These are phyloP conservation scores for Meripilus lineatus DNA, from an alignment of 1,284 basidiomycete species.

Conservation along the genomic window DNA sequence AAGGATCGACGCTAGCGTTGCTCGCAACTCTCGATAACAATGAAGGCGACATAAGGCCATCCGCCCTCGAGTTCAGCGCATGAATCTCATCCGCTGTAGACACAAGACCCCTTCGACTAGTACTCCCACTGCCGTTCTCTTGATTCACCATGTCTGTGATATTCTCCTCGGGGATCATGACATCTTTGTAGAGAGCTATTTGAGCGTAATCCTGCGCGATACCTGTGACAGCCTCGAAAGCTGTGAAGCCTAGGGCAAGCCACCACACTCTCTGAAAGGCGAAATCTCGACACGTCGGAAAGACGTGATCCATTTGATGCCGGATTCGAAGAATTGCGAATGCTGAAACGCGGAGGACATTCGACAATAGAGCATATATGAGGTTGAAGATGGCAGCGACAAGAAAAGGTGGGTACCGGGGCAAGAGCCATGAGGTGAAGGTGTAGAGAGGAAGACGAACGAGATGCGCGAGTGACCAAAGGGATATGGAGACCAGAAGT, in stretches of 20 bases:
- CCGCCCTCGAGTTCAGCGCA: slow-evolving; percentile 21
- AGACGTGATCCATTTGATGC: slow-evolving; percentile 35
- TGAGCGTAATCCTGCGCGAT: slow-evolving; percentile 66
- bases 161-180: slow-evolving; percentile 44
- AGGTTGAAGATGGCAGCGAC: slow-evolving; percentile 44
- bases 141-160: slow-evolving; percentile 30
- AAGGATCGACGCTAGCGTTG: slow-evolving; percentile 5
- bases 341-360: slow-evolving; percentile 48
- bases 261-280: slow-evolving; percentile 69
- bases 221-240: slow-evolving; percentile 57
- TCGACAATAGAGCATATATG: slow-evolving; percentile 44
- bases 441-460: slow-evolving; percentile 48
- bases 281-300: slow-evolving; percentile 49
- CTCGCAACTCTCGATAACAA: slow-evolving; percentile 4
- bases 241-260: slow-evolving; percentile 66
- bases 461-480: slow-evolving; percentile 57
- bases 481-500: slow-evolving; percentile 47
- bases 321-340: slow-evolving; percentile 50
- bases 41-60: slow-evolving; percentile 1
- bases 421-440: slow-evolving; percentile 20
- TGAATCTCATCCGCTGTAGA: slow-evolving; percentile 16
- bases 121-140: slow-evolving; percentile 14
- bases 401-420: slow-evolving; percentile 25
- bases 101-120: slow-evolving; percentile 14
- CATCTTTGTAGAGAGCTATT: slow-evolving; percentile 60